Base-by-base conservation (phyloP, 345 rosid genomes). In the Fremontodendron californicum region DNA sequence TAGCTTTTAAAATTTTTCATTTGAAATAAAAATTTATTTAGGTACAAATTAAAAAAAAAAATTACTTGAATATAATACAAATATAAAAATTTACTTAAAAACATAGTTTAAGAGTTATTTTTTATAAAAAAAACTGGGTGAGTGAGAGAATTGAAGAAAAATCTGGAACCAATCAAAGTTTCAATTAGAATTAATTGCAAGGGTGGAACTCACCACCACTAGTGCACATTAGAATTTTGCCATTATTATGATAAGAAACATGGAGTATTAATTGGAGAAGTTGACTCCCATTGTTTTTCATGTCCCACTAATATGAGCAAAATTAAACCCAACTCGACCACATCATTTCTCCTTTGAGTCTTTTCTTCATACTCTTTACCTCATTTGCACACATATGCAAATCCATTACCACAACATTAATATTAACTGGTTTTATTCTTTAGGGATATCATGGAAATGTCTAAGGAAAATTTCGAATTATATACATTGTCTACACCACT, bases 281-380 rank as follows among this genome's bases (percentile, higher is more conserved):
- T 81, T 81, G 83, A 80, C 83, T 52, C 27, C 0, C 35, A 58
- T 55, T 52, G 39, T 48, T 37, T 74, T 74, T 65, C 57, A 69
- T 70, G 78, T 87, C 75, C 74, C 92, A 87, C 87, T 87, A 70
- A 84, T 70, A 73, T 83, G 83, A 86, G 84, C 87, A 66, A 76
- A 45, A 84, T 3, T 3, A 1, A 33, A 33, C 35, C 35, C 35
- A 33, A 60, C 73, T 74, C 73, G 75, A 78, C 84, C 84, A 76
- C 84, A 75, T 79, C 81, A 73, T 79, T 49, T 15, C 2, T 27
- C 19, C 15, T 11, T 60, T 27, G 35, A 25, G 58, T 39, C 35
- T 33, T 33, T 8, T 12, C 15, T 45, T 13, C 46, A 43, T 6
- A 49, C 21, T 49, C 55, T 48, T 48, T 33, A 6, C 55, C 37